These are phyloP conservation scores for Colletotrichum zoysiae DNA, from an alignment of 2,329 filamentous ascomycete genomes.

Conservation along the genomic window DNA sequence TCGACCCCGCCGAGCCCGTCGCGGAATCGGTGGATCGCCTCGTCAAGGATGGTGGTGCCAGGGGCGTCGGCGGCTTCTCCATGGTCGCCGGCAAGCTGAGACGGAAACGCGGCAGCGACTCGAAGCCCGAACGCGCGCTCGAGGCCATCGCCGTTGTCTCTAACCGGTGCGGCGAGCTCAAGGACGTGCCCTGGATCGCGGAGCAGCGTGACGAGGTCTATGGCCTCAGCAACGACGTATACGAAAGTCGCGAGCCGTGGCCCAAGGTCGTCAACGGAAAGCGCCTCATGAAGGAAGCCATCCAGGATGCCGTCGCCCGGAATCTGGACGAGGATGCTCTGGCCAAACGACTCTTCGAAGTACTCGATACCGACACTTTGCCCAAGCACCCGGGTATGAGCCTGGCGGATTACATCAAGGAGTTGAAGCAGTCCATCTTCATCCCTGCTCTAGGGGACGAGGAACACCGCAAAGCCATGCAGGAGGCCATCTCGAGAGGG, in stretches of 20 bases:
- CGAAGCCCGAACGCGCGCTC: slow-evolving; percentile 44
- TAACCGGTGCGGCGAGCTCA: slow-evolving; percentile 66
- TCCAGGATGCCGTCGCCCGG: slow-evolving; percentile 56
- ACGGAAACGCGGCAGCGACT: slow-evolving; percentile 45
- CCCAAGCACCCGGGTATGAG: slow-evolving; percentile 56
- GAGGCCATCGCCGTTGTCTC: slow-evolving; percentile 72
- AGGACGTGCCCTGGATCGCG: slow-evolving; percentile 70
- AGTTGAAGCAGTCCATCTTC: slow-evolving; percentile 72
- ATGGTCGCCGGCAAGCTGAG: slow-evolving; percentile 73
- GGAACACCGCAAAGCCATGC: slow-evolving; percentile 59
- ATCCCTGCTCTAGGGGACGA: slow-evolving; percentile 69
- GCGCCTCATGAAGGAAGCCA: slow-evolving; percentile 56
- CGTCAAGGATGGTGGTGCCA: slow-evolving; percentile 65
- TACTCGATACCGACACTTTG: slow-evolving; percentile 70
- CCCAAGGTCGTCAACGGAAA: slow-evolving; percentile 71
- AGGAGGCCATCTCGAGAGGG: slow-evolving; percentile 54
- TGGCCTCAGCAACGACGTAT: slow-evolving; percentile 74
- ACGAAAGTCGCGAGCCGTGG: slow-evolving; percentile 67
- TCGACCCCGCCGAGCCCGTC: slow-evolving; percentile 60
- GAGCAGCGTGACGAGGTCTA: slow-evolving; percentile 65
- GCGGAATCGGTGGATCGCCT: slow-evolving; percentile 65
- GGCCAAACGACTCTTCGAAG: slow-evolving; percentile 62
- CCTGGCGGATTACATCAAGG: slow-evolving; percentile 66
- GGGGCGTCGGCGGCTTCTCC: slow-evolving; percentile 75
- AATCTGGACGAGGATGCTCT: slow-evolving; percentile 61